These are phyloP conservation scores for Vicia sativa DNA, from an alignment of 306 rosid genomes.

Conservation along the genomic window DNA sequence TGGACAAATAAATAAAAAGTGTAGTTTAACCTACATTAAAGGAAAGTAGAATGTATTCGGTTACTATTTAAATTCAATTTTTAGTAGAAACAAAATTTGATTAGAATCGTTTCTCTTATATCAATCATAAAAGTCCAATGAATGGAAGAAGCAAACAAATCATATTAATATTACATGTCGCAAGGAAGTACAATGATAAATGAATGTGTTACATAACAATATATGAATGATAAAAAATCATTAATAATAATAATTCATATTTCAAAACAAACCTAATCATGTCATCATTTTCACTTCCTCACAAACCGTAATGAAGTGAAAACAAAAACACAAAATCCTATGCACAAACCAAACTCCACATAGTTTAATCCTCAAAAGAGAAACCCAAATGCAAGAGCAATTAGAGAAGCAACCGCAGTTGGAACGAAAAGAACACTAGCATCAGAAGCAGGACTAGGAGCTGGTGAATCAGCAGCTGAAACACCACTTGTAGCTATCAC, in stretches of 20 bases:
- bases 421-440: slow-evolving; percentile 47
- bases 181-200: slow-evolving; percentile 18
- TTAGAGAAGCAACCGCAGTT: slow-evolving; percentile 46
- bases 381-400: slow-evolving; percentile 49
- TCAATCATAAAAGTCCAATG: background rate
- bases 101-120: too few relatives aligned
- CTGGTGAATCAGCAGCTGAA: slow-evolving; percentile 55
- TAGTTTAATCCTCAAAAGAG: slow-evolving; percentile 21
- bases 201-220: slow-evolving; percentile 31
- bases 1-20: too few relatives aligned
- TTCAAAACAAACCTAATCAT: background rate
- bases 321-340: slow-evolving; percentile 1
- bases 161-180: slow-evolving; percentile 22
- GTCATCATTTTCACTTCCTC: background rate
- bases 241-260: background rate
- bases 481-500: slow-evolving; percentile 42
- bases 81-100: too few relatives aligned
- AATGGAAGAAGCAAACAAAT: slow-evolving; percentile 2
- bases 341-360: slow-evolving; percentile 34
- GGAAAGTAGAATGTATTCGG: too few relatives aligned
- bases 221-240: background rate
- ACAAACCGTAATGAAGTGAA: too few relatives aligned
- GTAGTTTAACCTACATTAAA: too few relatives aligned
- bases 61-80: too few relatives aligned
- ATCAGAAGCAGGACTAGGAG: slow-evolving; percentile 58